Percentiles rank a stretch among this genome's conserved stretches.
These are phyloP conservation scores for Phlyctochytrium planicorne DNA, from an alignment of 192 early-diverging fungal genomes.

Conservation along the genomic window DNA sequence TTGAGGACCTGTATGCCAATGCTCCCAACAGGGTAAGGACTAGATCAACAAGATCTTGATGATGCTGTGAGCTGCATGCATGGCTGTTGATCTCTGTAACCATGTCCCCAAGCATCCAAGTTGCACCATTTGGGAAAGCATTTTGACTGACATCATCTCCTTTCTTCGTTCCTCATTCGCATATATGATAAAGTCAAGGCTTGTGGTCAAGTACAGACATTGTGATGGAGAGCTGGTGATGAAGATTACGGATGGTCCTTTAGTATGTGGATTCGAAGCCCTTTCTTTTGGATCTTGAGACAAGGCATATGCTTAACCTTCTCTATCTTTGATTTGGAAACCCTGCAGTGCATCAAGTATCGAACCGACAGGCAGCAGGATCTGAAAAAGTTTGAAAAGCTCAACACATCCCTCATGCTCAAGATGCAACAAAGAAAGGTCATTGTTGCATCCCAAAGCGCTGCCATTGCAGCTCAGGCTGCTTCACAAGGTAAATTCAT, in stretches of 20 bases:
- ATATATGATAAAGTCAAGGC: no score
- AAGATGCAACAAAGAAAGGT: slow-evolving; percentile 64
- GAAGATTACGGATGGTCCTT: slow-evolving; percentile 72
- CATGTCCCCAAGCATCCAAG: no score
- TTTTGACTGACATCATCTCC: no score
- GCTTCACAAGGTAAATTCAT: background rate
- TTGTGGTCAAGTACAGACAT: slow-evolving; percentile 67
- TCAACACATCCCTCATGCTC: slow-evolving; percentile 65
- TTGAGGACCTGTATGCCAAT: slow-evolving; percentile 64
- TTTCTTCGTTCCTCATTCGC: no score
- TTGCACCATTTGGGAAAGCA: no score
- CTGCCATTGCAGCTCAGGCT: background rate
- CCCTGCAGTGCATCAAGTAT: slow-evolving; percentile 48
- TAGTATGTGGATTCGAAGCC: no score
- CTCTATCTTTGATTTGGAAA: no score
- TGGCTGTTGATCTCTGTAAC: no score
- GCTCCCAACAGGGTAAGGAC: slow-evolving; percentile 58
- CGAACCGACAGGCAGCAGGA: slow-evolving; percentile 69
- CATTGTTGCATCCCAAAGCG: background rate
- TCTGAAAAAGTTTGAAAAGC: slow-evolving; percentile 68
- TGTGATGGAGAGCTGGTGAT: slow-evolving; percentile 66
- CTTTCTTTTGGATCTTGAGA: background rate
- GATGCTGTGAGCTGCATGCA: no score
- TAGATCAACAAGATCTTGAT: no score
- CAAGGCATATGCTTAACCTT: background rate